Evolutionary conservation across 495 filamentous ascomycete genomes (phyloP).

Genomic region (Penicillium herquei): DNA sequence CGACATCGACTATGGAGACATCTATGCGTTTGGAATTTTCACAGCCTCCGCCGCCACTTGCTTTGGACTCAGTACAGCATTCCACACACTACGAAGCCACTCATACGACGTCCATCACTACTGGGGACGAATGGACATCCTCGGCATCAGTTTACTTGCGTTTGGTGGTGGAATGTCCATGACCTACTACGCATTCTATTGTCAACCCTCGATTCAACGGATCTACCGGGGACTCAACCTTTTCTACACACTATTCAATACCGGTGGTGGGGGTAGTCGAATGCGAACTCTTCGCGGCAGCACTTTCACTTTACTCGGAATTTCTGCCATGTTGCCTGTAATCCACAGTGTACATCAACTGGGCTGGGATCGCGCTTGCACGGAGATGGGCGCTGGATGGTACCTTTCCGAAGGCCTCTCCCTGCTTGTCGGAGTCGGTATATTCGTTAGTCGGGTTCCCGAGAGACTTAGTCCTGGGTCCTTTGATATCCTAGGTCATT

Average conservation of each 20-base stretch:
- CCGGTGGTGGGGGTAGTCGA: slow-evolving; percentile 11
- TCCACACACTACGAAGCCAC: slow-evolving; percentile 15
- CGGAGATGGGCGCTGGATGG: slow-evolving; percentile 15
- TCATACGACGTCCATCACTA: slow-evolving; percentile 13
- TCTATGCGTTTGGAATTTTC: slow-evolving; percentile 10
- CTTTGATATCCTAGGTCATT: slow-evolving; percentile 18
- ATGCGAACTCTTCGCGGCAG: slow-evolving; percentile 15
- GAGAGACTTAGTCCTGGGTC: slow-evolving; percentile 13
- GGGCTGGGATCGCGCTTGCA: slow-evolving; percentile 8
- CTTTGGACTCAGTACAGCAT: slow-evolving; percentile 8
- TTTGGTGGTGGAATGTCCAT: slow-evolving; percentile 10
- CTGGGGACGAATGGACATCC: slow-evolving; percentile 15
- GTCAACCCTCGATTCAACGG: slow-evolving; percentile 4
- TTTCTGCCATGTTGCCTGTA: slow-evolving; percentile 15
- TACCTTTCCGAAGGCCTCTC: slow-evolving; percentile 12
- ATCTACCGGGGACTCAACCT: slow-evolving; percentile 8
- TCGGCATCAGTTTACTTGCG: slow-evolving; percentile 12
- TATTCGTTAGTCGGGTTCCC: slow-evolving; percentile 12
- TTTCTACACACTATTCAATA: slow-evolving; percentile 12
- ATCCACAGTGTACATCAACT: slow-evolving; percentile 9
- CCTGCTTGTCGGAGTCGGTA: slow-evolving; percentile 8
- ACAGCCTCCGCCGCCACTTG: slow-evolving; percentile 9
- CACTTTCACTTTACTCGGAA: slow-evolving; percentile 9
- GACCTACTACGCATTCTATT: slow-evolving; percentile 18
- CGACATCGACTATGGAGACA: slow-evolving; percentile 2